Evolutionary conservation across 768 basidiomycete species (phyloP).

Genomic region (Coprinopsis cinerea): DNA sequence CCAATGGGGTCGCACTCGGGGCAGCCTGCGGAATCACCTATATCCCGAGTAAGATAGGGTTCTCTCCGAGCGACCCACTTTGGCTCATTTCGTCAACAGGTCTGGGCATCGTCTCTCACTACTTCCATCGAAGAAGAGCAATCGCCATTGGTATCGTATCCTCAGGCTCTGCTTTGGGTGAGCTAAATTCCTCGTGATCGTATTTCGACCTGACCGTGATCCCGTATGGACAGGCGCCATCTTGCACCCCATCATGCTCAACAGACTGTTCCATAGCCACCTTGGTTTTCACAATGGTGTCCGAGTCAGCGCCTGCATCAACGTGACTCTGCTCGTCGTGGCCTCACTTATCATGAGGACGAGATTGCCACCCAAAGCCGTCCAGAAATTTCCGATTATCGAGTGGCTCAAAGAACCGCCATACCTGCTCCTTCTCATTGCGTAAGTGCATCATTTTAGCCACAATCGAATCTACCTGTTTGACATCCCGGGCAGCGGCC

Average conservation of each 20-base stretch:
- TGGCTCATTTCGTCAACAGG: conserved; percentile 17
- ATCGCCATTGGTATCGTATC: conserved; percentile 47
- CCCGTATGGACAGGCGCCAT: conserved; percentile 50
- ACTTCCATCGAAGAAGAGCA: conserved; percentile 41
- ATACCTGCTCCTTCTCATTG: conserved; percentile 18
- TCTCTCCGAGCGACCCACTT: too few relatives aligned
- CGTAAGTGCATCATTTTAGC: conserved; percentile 6
- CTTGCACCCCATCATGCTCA: conserved; percentile 55
- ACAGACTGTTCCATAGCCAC: conserved; percentile 33
- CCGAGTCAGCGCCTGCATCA: conserved; percentile 33
- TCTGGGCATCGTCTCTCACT: conserved; percentile 45
- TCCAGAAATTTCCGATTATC: conserved; percentile 17
- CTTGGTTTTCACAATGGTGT: conserved; percentile 37
- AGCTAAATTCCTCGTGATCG: background rate
- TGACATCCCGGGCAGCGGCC: conserved; percentile 16
- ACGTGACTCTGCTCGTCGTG: conserved; percentile 25
- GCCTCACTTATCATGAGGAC: conserved; percentile 29
- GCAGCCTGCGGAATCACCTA: conserved; percentile 44
- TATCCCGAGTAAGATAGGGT: conserved; percentile 31
- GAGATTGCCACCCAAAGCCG: conserved; percentile 27
- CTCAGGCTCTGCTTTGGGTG: conserved; percentile 27
- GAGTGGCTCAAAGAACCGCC: conserved; percentile 27
- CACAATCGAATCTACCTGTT: background rate
- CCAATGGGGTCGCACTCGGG: conserved; percentile 44
- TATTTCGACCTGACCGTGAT: background rate